Evolutionary conservation across 805 yeast species (phyloP).

Genomic region (Torulaspora maleeae): DNA sequence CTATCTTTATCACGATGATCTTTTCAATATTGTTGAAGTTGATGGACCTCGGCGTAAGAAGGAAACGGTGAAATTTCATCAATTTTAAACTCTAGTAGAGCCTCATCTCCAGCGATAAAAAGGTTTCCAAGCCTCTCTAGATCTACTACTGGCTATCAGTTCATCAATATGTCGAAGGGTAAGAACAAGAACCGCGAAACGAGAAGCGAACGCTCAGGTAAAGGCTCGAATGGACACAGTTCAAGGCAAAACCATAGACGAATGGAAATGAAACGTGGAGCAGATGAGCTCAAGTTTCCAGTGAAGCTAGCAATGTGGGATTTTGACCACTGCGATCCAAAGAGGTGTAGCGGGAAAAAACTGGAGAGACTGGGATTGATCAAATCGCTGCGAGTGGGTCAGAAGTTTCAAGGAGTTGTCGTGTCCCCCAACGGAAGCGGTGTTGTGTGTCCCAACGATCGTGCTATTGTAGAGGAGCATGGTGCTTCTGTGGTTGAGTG

Average conservation of each 20-base stretch:
- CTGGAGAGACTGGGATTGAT: slow-evolving; percentile 84
- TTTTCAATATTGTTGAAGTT: not conserved
- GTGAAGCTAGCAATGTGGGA: slow-evolving; percentile 98
- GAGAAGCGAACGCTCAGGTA: slow-evolving; percentile 29
- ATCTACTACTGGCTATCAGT: not conserved
- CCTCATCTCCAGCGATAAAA: not conserved
- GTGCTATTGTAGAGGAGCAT: slow-evolving; percentile 61
- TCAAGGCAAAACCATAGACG: slow-evolving; percentile 49
- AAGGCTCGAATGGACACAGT: slow-evolving; percentile 54
- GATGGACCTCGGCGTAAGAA: not conserved
- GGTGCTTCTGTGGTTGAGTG: slow-evolving; percentile 99
- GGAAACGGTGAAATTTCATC: not conserved
- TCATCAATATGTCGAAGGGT: slow-evolving; percentile 36
- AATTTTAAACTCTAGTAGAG: not conserved
- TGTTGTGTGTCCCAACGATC: slow-evolving; percentile 86
- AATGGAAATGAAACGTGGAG: slow-evolving; percentile 35
- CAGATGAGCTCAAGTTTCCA: slow-evolving; percentile 50
- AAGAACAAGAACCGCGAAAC: slow-evolving; percentile 47
- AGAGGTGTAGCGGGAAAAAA: slow-evolving; percentile 93
- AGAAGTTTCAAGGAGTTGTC: slow-evolving; percentile 83
- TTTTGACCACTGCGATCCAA: slow-evolving; percentile 97
- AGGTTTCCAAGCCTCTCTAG: not conserved
- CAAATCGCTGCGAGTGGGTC: slow-evolving; percentile 78
- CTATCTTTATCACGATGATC: too few species aligned
- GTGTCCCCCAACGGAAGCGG: slow-evolving; percentile 90